Evolutionary conservation across 2,329 filamentous ascomycete species (phyloP), one percentile per base, ranked within the genome.

Genomic region (Cylindrodendrum hubeiense): DNA sequence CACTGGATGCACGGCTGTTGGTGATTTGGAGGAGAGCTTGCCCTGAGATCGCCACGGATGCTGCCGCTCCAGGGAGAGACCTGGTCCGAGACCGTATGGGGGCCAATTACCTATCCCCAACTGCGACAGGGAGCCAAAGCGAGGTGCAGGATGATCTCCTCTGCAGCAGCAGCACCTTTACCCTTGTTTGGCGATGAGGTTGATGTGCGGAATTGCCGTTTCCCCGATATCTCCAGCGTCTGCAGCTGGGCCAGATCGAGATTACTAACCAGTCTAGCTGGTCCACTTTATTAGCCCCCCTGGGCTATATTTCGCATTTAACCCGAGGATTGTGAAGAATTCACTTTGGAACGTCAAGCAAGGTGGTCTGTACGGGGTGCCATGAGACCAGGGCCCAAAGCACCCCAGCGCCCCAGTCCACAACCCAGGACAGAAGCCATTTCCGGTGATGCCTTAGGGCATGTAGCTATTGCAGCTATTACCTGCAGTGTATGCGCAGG

Each of bases 131-230:
- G 64, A 69, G 49, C 57, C 43, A 62, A 39, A 43, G 60, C 37
- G 67, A 70, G 60, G 58, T 67, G 69, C 65, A 72, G 56, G 59
- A 65, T 64, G 69, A 73, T 71, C 69, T 65, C 60, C 62, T 61
- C 53, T 69, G 67, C 69, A 69, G 69, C 65, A 58, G 67, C 69
- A 69, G 69, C 65, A 58, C 61, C 59, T 37, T 44, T 52, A 71
- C 19, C 66, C 60, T 70, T 65, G 65, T 37, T 65, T 53, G 61
- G 64, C 62, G 66, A 52, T 37, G 39, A 57, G 44, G 26, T 56
- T 59, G 51, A 33, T 57, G 47, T 58, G 59, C 30, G 24, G 28
- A 43, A 39, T 47, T 53, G 30, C 57, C 41, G 49, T 39, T 49
- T 37, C 39, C 57, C 41, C 50, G n/a, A 53, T 53, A 43, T 52